Conservation (phyloP, 2,329 filamentous ascomycete species). For the Hymenoscyphus fructigenus region DNA sequence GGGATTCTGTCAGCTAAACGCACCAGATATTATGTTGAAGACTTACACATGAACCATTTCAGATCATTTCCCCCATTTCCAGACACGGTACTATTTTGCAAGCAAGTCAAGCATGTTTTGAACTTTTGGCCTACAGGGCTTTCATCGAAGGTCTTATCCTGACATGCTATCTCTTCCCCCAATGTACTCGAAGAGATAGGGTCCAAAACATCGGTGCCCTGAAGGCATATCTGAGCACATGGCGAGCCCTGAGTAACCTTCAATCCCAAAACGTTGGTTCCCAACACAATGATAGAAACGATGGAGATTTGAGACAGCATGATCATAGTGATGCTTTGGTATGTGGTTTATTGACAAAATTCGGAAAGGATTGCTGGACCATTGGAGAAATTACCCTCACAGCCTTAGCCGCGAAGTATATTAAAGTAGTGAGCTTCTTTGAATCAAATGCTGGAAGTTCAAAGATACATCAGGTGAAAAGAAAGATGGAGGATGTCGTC, state of each 20-base stretch:
- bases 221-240: slow-evolving; percentile 50
- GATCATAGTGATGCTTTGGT: slow-evolving; percentile 12
- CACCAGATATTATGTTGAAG: neutral
- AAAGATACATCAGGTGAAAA: neutral
- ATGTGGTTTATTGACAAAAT: neutral
- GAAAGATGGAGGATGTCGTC: slow-evolving; percentile 1
- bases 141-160: slow-evolving; percentile 27
- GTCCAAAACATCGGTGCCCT: slow-evolving; percentile 39
- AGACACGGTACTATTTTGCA: slow-evolving; percentile 32
- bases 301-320: neutral
- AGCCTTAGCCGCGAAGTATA: slow-evolving; percentile 3
- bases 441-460: neutral
- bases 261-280: slow-evolving; percentile 34
- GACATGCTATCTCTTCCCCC: slow-evolving; percentile 44
- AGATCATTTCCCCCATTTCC: slow-evolving; percentile 30
- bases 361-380: slow-evolving; percentile 7
- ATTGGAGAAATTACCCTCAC: slow-evolving; percentile 7
- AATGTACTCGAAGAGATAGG: slow-evolving; percentile 43
- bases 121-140: slow-evolving; percentile 30
- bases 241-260: slow-evolving; percentile 51
- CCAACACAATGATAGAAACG: slow-evolving; percentile 7
- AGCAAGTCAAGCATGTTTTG: slow-evolving; percentile 31
- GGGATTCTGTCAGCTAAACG: slow-evolving; percentile 5
- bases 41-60: slow-evolving; percentile 35
- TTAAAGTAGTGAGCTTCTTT: neutral